A percentile compares a stretch with the other conserved stretches of the same genome.
Conservation (phyloP, 805 yeast genomes). For the Saturnispora kantuleensis region DNA sequence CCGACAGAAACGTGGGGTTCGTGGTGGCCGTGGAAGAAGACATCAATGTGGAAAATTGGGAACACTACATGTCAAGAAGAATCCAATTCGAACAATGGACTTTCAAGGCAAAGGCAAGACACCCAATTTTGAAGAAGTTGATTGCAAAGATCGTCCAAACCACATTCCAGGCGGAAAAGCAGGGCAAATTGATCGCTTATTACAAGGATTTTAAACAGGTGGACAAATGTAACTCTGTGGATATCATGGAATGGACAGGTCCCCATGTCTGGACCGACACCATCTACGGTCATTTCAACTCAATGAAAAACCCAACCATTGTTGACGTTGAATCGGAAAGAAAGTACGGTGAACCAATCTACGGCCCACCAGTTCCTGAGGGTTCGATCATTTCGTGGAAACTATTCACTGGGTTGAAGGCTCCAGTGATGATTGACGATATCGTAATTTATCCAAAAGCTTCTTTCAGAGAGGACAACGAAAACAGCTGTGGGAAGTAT, state of each 20-base stretch:
- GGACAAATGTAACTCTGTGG: slow-evolving; percentile 30
- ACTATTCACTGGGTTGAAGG: slow-evolving; percentile 26
- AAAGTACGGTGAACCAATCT: background rate
- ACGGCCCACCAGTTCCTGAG: slow-evolving; percentile 23
- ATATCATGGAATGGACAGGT: slow-evolving; percentile 69
- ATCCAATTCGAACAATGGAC: slow-evolving; percentile 57
- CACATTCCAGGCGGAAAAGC: slow-evolving; percentile 33
- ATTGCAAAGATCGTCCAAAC: slow-evolving; percentile 43
- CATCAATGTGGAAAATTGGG: slow-evolving; percentile 44
- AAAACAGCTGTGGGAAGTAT: slow-evolving; percentile 27
- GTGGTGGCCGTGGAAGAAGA: slow-evolving; percentile 48
- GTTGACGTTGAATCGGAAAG: slow-evolving; percentile 26
- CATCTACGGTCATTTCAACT: slow-evolving; percentile 53
- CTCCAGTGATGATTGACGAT: slow-evolving; percentile 28
- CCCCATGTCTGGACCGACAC: slow-evolving; percentile 74
- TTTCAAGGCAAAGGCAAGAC: slow-evolving; percentile 50
- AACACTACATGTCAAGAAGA: slow-evolving; percentile 39
- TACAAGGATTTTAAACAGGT: slow-evolving; percentile 30
- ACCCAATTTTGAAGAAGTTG: slow-evolving; percentile 46
- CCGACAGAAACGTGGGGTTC: slow-evolving; percentile 42
- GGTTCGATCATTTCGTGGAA: slow-evolving; percentile 25
- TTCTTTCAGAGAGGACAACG: slow-evolving; percentile 27
- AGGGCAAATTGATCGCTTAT: slow-evolving; percentile 27
- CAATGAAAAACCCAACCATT: slow-evolving; percentile 25
- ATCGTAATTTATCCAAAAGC: slow-evolving; percentile 27